These are phyloP conservation scores for Rhizophora mangle DNA, from an alignment of 345 rosid genomes.

Conservation along the genomic window DNA sequence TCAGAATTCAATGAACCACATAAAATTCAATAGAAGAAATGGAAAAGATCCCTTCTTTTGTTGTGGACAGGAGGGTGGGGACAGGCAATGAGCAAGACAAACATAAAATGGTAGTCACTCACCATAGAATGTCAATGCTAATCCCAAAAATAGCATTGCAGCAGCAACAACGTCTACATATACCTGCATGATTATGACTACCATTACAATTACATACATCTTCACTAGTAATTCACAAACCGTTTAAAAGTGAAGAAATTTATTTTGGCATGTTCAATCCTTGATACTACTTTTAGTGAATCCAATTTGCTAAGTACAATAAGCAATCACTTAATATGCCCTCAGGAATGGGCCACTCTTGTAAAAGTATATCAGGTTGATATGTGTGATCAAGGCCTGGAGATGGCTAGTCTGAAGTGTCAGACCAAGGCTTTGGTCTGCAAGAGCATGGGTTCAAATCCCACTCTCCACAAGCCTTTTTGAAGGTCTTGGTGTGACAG, in stretches of 20 bases:
- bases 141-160: slow-evolving; percentile 46
- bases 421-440: too few species aligned
- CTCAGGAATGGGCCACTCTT: neutral
- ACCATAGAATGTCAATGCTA: slow-evolving; percentile 61
- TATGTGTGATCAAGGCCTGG: too few species aligned
- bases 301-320: neutral
- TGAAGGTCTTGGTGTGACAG: too few species aligned
- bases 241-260: neutral
- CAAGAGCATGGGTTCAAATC: too few species aligned
- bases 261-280: neutral
- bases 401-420: too few species aligned
- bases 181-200: slow-evolving; percentile 37
- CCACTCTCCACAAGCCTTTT: too few species aligned
- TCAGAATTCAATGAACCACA: neutral
- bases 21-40: neutral
- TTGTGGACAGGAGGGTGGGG: neutral
- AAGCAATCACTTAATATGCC: neutral
- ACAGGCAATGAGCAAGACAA: neutral
- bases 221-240: slow-evolving; percentile 1
- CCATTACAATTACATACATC: neutral
- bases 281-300: neutral
- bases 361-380: neutral
- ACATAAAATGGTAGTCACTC: slow-evolving; percentile 21
- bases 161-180: slow-evolving; percentile 45
- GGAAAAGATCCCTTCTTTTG: neutral